A percentile compares a stretch with the other conserved stretches of the same genome.
Evolutionary conservation across 306 rosid genomes (phyloP).

Genomic region (Potentilla sterilis): DNA sequence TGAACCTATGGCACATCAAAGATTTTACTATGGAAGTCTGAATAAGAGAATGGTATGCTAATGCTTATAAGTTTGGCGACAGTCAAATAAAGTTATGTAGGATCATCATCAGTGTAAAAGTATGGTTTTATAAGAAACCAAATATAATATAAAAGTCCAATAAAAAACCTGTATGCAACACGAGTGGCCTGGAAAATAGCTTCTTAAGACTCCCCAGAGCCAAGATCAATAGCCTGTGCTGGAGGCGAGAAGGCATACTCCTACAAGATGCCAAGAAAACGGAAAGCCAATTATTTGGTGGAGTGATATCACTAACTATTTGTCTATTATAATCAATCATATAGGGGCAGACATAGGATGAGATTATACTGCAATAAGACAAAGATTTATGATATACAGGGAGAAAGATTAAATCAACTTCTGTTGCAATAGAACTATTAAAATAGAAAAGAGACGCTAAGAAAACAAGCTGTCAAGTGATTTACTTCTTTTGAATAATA

Average conservation of each 20-base stretch:
- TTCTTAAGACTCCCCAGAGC: slow-evolving; percentile 81
- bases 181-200: slow-evolving; percentile 85
- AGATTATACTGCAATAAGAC: no score
- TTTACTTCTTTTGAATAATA: not conserved
- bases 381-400: not conserved
- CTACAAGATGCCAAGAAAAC: slow-evolving; percentile 32
- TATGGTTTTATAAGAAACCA: not conserved
- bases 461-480: not conserved
- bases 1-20: not conserved
- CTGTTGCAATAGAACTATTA: not conserved
- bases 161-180: slow-evolving; percentile 87
- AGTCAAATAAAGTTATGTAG: not conserved
- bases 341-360: not conserved
- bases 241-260: slow-evolving; percentile 94
- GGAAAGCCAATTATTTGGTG: slow-evolving; percentile 8
- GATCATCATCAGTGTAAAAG: not conserved
- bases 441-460: not conserved
- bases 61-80: not conserved
- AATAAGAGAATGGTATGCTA: not conserved
- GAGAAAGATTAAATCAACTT: not conserved
- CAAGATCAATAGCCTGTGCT: slow-evolving; percentile 89
- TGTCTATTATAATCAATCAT: not conserved
- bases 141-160: slow-evolving; percentile 2
- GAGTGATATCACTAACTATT: slow-evolving; percentile 10
- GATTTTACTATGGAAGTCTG: not conserved